phyloP scores from a whole-genome alignment of 2,329 filamentous ascomycete species.

The Nemania serpens region DNA sequence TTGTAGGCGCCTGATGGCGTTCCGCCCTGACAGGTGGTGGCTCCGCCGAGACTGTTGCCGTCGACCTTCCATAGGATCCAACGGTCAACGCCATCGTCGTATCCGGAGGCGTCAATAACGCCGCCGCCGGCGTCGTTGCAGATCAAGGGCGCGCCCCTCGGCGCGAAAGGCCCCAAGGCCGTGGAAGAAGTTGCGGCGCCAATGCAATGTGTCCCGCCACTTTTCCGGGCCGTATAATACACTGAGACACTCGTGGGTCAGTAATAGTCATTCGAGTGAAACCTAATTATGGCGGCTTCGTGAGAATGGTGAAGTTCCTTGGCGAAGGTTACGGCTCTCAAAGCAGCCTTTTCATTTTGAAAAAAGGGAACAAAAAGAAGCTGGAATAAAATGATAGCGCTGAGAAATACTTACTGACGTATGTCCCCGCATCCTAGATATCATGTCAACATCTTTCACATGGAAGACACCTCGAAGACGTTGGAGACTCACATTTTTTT shows the following conservation, averaged over 20 bases:
- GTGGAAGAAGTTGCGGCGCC: slow-evolving; percentile 37
- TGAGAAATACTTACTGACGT: slow-evolving; percentile 31
- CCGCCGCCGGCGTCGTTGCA: slow-evolving; percentile 39
- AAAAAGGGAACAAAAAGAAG: no score
- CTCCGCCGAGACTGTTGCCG: slow-evolving; percentile 40
- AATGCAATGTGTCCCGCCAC: slow-evolving; percentile 40
- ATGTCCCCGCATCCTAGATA: slow-evolving; percentile 36
- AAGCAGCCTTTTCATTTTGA: not conserved
- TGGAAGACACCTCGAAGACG: not conserved
- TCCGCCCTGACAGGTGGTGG: slow-evolving; percentile 39
- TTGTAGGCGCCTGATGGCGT: slow-evolving; percentile 33
- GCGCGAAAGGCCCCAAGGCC: slow-evolving; percentile 37
- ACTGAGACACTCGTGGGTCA: slow-evolving; percentile 13
- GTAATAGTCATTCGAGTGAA: not conserved
- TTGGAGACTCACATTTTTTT: slow-evolving; percentile 37
- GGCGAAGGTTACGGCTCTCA: not conserved
- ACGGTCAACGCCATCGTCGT: slow-evolving; percentile 39
- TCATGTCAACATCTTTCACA: not conserved
- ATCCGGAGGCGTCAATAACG: slow-evolving; percentile 40
- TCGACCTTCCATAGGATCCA: slow-evolving; percentile 43
- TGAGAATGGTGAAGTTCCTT: not conserved
- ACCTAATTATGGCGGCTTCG: not conserved
- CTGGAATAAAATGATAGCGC: not conserved
- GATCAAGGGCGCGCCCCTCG: slow-evolving; percentile 33
- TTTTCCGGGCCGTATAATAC: slow-evolving; percentile 39